Conservation (phyloP, 805 yeast genomes). For the Candida insectorum region DNA sequence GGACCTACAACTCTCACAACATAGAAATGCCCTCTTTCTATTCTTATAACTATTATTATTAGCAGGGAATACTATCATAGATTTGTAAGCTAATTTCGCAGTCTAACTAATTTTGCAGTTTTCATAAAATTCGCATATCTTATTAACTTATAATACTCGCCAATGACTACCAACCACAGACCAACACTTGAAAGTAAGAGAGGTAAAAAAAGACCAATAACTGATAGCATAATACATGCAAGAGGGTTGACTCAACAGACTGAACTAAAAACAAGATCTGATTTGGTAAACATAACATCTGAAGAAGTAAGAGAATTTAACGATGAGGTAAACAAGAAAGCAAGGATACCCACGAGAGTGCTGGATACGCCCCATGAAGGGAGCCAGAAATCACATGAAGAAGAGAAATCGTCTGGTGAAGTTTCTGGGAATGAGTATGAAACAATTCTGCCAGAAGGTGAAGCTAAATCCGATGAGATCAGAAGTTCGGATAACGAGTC, state of each 20-base stretch:
- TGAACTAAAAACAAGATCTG: conserved; percentile 28
- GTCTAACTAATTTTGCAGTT: no score
- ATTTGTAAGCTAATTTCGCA: no score
- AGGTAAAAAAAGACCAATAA: conserved; percentile 29
- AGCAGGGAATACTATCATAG: conserved; percentile 36
- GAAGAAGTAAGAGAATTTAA: conserved; percentile 18
- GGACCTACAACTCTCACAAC: conserved; percentile 27
- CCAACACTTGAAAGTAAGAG: conserved; percentile 41
- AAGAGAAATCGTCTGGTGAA: neutral
- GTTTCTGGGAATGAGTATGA: neutral
- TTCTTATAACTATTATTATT: conserved; percentile 28
- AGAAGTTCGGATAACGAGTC: conserved; percentile 1
- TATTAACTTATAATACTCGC: no score
- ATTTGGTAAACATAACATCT: conserved; percentile 14
- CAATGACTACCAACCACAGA: conserved; percentile 42
- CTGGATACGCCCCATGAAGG: neutral
- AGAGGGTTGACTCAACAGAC: conserved; percentile 31
- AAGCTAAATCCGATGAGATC: neutral
- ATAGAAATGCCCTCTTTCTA: conserved; percentile 28
- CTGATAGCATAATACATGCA: conserved; percentile 34
- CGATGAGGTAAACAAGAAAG: conserved; percentile 6
- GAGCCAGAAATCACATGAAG: neutral
- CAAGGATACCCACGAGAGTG: neutral
- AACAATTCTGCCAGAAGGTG: neutral
- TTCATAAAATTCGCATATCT: no score